Evolutionary conservation across 306 rosid genomes (phyloP).

Genomic region (Quercus aquifolioides): DNA sequence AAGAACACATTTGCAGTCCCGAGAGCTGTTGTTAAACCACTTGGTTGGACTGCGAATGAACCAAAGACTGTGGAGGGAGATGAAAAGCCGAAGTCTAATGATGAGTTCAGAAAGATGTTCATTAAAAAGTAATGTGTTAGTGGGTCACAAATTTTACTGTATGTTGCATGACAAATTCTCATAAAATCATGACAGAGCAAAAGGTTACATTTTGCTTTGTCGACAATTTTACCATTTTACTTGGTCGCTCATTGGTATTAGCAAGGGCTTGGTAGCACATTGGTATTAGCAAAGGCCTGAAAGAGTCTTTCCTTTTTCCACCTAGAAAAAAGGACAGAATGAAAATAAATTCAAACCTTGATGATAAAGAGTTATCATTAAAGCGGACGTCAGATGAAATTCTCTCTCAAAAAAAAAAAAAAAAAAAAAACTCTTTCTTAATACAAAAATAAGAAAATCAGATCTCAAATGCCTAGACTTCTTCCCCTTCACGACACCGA

Average conservation of each 20-base stretch:
- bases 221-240: not conserved
- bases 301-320: not conserved
- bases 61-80: constrained; percentile 46
- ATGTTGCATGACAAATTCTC: not conserved
- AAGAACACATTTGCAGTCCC: constrained; percentile 73
- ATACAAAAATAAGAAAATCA: too few relatives aligned
- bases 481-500: too few relatives aligned
- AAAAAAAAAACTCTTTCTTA: too few relatives aligned
- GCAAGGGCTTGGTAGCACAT: not conserved
- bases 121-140: constrained; percentile 30
- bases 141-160: not conserved
- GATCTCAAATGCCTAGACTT: too few relatives aligned
- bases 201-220: not conserved
- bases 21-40: constrained; percentile 44
- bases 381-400: too few relatives aligned
- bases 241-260: not conserved
- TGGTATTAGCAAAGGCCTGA: not conserved
- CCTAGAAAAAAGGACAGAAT: not conserved
- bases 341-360: not conserved
- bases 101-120: constrained; percentile 86
- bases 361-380: not conserved
- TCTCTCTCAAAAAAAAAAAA: too few relatives aligned
- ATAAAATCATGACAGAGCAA: not conserved
- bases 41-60: constrained; percentile 51
- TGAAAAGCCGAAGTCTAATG: constrained; percentile 78